Evolutionary conservation across 2,329 filamentous ascomycete genomes (phyloP).

Genomic region (Aurifilum marmelostoma): DNA sequence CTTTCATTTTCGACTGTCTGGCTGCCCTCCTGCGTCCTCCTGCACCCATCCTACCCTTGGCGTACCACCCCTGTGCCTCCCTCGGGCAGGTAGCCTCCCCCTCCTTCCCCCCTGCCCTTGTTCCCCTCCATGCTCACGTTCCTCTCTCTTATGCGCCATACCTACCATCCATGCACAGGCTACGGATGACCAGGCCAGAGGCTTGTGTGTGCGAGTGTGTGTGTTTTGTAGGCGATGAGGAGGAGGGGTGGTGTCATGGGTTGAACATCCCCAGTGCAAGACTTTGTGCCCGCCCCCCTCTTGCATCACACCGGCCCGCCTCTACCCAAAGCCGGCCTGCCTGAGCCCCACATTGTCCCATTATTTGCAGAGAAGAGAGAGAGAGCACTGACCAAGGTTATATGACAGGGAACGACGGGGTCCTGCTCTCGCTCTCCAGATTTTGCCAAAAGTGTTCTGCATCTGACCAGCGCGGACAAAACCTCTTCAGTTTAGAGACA

Average conservation of each 20-base stretch:
- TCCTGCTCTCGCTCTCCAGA: conserved; percentile 15
- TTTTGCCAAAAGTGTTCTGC: conserved; percentile 18
- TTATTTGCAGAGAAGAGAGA: conserved; percentile 24
- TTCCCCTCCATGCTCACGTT: background rate
- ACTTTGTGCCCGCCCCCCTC: conserved; percentile 23
- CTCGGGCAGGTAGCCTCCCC: background rate
- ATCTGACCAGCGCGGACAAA: conserved; percentile 19
- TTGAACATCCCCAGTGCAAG: conserved; percentile 3
- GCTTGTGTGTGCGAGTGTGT: background rate
- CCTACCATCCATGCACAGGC: background rate
- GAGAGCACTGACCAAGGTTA: conserved; percentile 27
- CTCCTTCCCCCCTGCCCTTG: background rate
- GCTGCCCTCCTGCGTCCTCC: background rate
- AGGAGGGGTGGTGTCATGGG: conserved; percentile 3
- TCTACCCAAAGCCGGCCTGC: conserved; percentile 27
- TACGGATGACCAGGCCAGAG: background rate
- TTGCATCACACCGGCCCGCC: conserved; percentile 30
- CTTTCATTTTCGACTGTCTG: background rate
- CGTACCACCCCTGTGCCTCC: background rate
- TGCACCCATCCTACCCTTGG: background rate
- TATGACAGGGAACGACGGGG: conserved; percentile 26
- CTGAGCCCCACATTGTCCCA: conserved; percentile 25
- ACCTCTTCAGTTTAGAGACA: conserved; percentile 15
- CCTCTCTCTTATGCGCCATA: background rate
- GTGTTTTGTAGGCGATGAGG: background rate